A percentile compares a stretch with the other conserved stretches of the same genome.
Conservation (phyloP, 148 eudicot species). For the Camellia japonica region DNA sequence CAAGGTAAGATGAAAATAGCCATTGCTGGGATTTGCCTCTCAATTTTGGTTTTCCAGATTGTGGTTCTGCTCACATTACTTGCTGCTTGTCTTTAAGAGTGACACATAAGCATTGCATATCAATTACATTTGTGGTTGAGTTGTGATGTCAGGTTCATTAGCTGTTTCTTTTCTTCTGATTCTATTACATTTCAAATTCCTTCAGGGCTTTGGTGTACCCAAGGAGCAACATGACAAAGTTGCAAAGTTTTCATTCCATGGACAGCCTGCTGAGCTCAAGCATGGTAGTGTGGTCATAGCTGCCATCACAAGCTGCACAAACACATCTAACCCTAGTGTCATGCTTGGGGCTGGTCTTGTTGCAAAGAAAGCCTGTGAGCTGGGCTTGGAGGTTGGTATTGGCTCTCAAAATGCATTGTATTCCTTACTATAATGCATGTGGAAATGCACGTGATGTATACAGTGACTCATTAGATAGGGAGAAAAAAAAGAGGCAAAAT, state of each 20-base stretch:
- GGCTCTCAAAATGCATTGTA: not conserved
- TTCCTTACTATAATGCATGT: not conserved
- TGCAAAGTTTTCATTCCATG: slow-evolving; percentile 67
- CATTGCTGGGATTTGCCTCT: not conserved
- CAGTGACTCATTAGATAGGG: not conserved
- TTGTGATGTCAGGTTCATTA: not conserved
- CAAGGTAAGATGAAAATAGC: slow-evolving; percentile 48
- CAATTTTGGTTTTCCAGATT: not conserved
- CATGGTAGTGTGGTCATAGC: slow-evolving; percentile 96
- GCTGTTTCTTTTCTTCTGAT: not conserved
- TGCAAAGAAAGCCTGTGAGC: slow-evolving; percentile 92
- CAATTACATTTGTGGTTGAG: not conserved
- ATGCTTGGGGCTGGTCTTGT: slow-evolving; percentile 97
- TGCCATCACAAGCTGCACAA: slow-evolving; percentile 93
- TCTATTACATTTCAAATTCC: slow-evolving; percentile 10
- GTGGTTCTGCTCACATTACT: not conserved
- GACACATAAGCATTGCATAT: not conserved
- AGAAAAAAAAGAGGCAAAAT: too few species aligned
- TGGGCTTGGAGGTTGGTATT: slow-evolving; percentile 79
- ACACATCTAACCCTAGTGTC: slow-evolving; percentile 96
- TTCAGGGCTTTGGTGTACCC: slow-evolving; percentile 82
- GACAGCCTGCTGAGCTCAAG: slow-evolving; percentile 81
- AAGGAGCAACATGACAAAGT: slow-evolving; percentile 80
- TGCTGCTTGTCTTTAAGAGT: slow-evolving; percentile 6
- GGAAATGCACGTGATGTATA: not conserved